These are phyloP conservation scores for Lasiosphaeris hirsuta DNA, from an alignment of 495 filamentous ascomycete species.

Conservation along the genomic window DNA sequence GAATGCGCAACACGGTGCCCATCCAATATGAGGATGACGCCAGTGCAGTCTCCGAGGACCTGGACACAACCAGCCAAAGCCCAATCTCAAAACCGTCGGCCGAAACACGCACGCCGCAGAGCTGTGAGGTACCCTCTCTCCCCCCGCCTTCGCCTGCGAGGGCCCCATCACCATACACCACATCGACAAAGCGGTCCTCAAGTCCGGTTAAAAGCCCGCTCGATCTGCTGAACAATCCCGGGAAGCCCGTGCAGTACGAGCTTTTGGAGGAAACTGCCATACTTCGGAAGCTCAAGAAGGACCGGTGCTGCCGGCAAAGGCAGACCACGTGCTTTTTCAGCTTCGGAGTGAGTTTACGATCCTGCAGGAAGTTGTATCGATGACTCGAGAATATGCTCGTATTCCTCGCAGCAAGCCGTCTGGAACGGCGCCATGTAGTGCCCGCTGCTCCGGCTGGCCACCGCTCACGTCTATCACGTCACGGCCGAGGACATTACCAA, in stretches of 20 bases:
- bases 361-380: conserved; percentile 3
- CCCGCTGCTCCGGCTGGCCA: conserved; percentile 1
- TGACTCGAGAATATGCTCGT: not conserved
- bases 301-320: not conserved
- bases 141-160: not conserved
- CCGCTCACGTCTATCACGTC: not conserved
- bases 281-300: conserved; percentile 3
- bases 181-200: conserved; percentile 5
- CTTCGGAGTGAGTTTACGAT: conserved; percentile 2
- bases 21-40: not conserved
- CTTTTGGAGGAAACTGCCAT: conserved; percentile 1
- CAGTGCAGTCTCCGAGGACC: not conserved
- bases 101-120: not conserved
- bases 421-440: not conserved
- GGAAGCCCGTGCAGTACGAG: not conserved
- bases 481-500: conserved; percentile 2
- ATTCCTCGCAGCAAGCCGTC: conserved; percentile 3
- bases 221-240: not conserved
- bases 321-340: conserved; percentile 3
- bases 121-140: not conserved
- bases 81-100: not conserved
- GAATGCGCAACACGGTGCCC: conserved; percentile 1
- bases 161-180: conserved; percentile 1
- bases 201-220: conserved; percentile 5
- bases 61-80: not conserved